Evolutionary conservation across 2,329 filamentous ascomycete species (phyloP).

Genomic region (Alternaria angustiovoidea): DNA sequence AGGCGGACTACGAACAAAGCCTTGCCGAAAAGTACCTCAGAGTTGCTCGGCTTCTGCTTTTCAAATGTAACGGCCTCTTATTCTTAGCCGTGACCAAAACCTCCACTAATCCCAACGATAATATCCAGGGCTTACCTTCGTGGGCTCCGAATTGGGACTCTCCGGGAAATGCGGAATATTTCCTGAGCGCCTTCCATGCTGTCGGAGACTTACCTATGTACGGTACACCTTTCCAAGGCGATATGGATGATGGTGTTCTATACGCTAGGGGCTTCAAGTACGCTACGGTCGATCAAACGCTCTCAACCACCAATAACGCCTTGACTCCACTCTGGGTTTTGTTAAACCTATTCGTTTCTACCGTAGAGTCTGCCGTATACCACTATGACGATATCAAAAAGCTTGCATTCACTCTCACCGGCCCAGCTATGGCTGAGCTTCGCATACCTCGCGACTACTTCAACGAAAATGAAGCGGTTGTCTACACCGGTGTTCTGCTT

Average conservation of each 20-base stretch:
- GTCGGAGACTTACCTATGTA: neutral
- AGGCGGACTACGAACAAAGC: too few species aligned
- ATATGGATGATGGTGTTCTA: accelerated
- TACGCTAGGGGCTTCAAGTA: neutral
- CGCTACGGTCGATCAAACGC: neutral
- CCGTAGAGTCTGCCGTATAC: too few species aligned
- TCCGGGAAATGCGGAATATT: neutral
- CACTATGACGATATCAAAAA: too few species aligned
- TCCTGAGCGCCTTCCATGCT: neutral
- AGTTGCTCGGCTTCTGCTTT: too few species aligned
- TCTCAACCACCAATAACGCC: neutral
- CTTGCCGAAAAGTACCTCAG: too few species aligned
- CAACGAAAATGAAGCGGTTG: too few species aligned
- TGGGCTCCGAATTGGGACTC: neutral
- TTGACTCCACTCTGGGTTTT: accelerated
- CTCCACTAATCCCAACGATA: accelerated
- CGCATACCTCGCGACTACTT: too few species aligned
- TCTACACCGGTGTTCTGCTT: too few species aligned
- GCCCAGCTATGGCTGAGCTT: too few species aligned
- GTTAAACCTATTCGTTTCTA: neutral
- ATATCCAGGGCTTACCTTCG: neutral
- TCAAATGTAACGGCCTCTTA: neutral
- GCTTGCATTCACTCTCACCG: too few species aligned
- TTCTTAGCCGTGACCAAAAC: neutral
- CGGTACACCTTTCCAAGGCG: too few species aligned